Base-by-base conservation (phyloP, 2,329 filamentous ascomycete genomes). In the Setomelanomma holmii region DNA sequence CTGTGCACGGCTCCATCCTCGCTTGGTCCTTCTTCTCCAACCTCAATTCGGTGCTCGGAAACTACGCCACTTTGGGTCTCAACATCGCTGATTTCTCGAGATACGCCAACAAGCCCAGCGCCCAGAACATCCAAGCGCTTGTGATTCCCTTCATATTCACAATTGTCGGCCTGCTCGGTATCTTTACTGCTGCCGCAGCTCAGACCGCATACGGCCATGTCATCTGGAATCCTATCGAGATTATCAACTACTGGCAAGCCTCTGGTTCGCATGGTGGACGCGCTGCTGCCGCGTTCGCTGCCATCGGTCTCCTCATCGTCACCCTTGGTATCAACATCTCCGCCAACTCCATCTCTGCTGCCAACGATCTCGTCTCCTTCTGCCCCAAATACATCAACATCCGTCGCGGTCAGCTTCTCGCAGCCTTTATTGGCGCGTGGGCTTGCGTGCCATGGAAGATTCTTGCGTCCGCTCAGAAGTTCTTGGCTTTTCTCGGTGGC, bases 41-140 rank as follows among this genome's bases (percentile, higher is more conserved):
- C 30, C 53, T 67, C 34, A 66, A 67, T 48, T 58, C 56, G 22
- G 64, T 67, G 4, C 46, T 69, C 30, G 66, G 66, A 19, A 68
- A 69, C 42, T 69, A 68, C 35, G 58, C 63, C 12, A 68, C 65
- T 14, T 43, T 69, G 17, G 64, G 63, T 35, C 49, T 66, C 5
- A 75, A 74, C 55, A 67, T 70, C n/a, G 73, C 69, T 24, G 76
- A 78, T 56, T 78, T 77, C 56, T 73, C 74, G 4, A 67, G 76
- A 35, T 79, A 77, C 45, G 66, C 75, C 6, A 66, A 66, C 35
- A 64, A 22, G 63, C 68, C 40, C 69, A 73, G 72, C 30, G 63
- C 57, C 36, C 63, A 67, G 30, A 66, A 76, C 49, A 64, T 75
- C 53, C 74, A 77, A 53, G 64, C 69, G 2, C 53, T 75, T 17